phyloP scores from a whole-genome alignment of 1,284 basidiomycete species.

The Hymenochaete sp. region DNA sequence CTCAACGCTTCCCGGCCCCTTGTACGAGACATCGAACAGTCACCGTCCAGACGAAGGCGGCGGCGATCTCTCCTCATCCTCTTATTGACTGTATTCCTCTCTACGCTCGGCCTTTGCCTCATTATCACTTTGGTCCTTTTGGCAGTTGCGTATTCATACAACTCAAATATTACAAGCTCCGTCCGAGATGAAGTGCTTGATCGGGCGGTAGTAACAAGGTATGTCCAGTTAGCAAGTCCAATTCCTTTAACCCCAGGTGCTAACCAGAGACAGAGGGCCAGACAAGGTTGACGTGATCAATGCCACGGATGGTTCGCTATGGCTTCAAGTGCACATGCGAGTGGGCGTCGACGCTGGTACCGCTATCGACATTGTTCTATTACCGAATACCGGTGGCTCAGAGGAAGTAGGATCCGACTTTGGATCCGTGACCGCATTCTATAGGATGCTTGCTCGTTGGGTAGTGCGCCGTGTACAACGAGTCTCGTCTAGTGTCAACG shows the following conservation, averaged over 20 bases:
- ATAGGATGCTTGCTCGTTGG: constrained; percentile 61
- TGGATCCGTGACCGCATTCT: constrained; percentile 30
- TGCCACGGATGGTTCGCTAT: constrained; percentile 50
- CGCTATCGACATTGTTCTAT: constrained; percentile 35
- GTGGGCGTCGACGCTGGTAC: constrained; percentile 59
- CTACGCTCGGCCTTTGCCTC: constrained; percentile 34
- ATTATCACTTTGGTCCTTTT: constrained; percentile 35
- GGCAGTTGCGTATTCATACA: constrained; percentile 55
- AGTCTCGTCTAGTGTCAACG: constrained; percentile 47
- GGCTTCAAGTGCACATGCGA: constrained; percentile 46
- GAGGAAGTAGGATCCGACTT: constrained; percentile 33
- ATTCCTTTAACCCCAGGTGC: no score
- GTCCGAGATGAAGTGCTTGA: constrained; percentile 50
- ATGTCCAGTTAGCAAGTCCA: no score
- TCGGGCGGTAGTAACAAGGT: constrained; percentile 44
- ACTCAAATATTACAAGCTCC: constrained; percentile 42
- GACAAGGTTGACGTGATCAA: constrained; percentile 53
- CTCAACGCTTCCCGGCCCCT: constrained; percentile 19
- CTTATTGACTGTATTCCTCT: constrained; percentile 25
- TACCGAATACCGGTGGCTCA: constrained; percentile 33
- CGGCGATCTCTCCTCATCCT: constrained; percentile 22
- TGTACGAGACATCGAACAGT: constrained; percentile 13
- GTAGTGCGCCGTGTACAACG: constrained; percentile 45
- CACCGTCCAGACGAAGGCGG: constrained; percentile 14
- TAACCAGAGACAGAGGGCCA: no score